phyloP scores from a whole-genome alignment of 2,329 filamentous ascomycete species.

The Fusarium sulawesiense region DNA sequence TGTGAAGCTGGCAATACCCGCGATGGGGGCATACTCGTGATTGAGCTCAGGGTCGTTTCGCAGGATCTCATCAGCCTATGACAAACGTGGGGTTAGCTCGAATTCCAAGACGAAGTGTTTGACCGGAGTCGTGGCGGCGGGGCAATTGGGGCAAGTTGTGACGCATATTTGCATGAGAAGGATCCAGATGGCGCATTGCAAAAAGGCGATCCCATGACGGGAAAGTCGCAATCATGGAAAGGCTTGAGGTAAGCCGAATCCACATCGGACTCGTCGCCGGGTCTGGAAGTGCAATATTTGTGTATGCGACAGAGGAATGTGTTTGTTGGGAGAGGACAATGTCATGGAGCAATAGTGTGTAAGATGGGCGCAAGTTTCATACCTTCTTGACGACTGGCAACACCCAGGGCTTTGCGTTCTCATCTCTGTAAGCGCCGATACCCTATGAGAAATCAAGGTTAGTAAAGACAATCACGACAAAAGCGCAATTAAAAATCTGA shows the following conservation, averaged over 20 bases:
- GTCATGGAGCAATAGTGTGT: slow-evolving; percentile 11
- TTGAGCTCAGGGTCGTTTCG: slow-evolving; percentile 90
- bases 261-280: slow-evolving; percentile 10
- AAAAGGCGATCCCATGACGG: slow-evolving; percentile 37
- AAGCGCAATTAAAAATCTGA: neutral
- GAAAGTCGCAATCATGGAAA: slow-evolving; percentile 28
- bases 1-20: slow-evolving; percentile 86
- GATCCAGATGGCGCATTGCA: slow-evolving; percentile 30
- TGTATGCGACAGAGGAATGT: slow-evolving; percentile 17
- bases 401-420: slow-evolving; percentile 97
- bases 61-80: slow-evolving; percentile 88
- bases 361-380: slow-evolving; percentile 38
- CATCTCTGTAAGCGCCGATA: slow-evolving; percentile 93
- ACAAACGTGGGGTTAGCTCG: slow-evolving; percentile 41
- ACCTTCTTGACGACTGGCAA: slow-evolving; percentile 97
- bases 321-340: slow-evolving; percentile 2
- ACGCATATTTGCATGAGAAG: slow-evolving; percentile 23
- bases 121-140: slow-evolving; percentile 21
- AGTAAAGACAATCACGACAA: slow-evolving; percentile 9
- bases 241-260: slow-evolving; percentile 23
- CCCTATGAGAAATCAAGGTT: slow-evolving; percentile 56
- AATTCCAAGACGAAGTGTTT: slow-evolving; percentile 22
- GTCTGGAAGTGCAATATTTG: slow-evolving; percentile 7
- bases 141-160: slow-evolving; percentile 31
- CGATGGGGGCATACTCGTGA: slow-evolving; percentile 98